phyloP scores from a whole-genome alignment of 305 asterid species.

The Vinca major region DNA sequence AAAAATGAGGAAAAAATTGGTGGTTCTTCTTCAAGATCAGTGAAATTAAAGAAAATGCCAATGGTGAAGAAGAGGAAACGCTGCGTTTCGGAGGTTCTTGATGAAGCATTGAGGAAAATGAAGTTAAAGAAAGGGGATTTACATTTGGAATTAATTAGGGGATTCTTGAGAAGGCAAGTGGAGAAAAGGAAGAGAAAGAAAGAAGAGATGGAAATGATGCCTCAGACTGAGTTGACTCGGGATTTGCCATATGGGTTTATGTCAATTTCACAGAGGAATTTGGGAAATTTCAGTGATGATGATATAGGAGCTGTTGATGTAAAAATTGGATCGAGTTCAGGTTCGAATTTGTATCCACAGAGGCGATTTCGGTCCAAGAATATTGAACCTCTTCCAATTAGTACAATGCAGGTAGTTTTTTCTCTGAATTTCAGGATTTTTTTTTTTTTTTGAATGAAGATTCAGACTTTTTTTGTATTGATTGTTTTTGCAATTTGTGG shows the following conservation, averaged over 20 bases:
- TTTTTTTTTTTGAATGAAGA: not conserved
- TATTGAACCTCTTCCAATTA: conserved; percentile 70
- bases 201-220: conserved; percentile 25
- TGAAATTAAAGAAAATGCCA: conserved; percentile 23
- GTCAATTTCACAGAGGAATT: conserved; percentile 47
- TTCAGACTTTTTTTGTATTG: conserved; percentile 5
- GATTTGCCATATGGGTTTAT: conserved; percentile 72
- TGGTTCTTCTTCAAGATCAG: conserved; percentile 16
- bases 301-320: conserved; percentile 27
- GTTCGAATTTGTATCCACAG: conserved; percentile 23
- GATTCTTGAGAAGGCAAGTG: conserved; percentile 65
- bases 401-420: conserved; percentile 71
- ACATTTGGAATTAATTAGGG: conserved; percentile 81
- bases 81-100: conserved; percentile 65
- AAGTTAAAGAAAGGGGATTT: conserved; percentile 75
- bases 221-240: conserved; percentile 32
- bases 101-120: conserved; percentile 74
- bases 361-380: conserved; percentile 80
- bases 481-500: conserved; percentile 10
- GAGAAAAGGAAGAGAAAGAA: conserved; percentile 55
- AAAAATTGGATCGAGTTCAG: conserved; percentile 40
- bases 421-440: conserved; percentile 8
- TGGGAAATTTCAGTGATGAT: conserved; percentile 26
- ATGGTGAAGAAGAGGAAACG: conserved; percentile 31
- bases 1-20: conserved; percentile 29